These are phyloP conservation scores for Fremontodendron californicum DNA, from an alignment of 345 rosid genomes.

Conservation along the genomic window DNA sequence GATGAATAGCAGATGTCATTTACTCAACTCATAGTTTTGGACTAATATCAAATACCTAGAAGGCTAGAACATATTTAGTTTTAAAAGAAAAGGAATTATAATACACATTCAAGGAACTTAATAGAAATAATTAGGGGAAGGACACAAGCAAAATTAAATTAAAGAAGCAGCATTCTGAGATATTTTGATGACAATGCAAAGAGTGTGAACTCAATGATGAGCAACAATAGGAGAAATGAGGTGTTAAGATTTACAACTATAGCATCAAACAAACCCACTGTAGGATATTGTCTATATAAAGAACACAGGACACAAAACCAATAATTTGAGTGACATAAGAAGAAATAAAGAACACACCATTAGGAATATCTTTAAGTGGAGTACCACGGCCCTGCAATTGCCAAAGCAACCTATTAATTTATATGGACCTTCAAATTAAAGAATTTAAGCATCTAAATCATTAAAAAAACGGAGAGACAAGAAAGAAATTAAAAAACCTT, in stretches of 20 bases:
- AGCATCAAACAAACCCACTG: background rate
- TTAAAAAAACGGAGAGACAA: background rate
- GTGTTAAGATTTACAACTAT: background rate
- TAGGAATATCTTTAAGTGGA: slow-evolving; percentile 83
- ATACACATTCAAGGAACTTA: background rate
- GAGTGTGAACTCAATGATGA: background rate
- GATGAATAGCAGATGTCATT: slow-evolving; percentile 10
- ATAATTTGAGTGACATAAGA: background rate
- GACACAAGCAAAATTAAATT: background rate
- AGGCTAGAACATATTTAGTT: background rate
- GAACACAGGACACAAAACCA: background rate
- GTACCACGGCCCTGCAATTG: slow-evolving; percentile 76
- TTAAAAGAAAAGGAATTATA: background rate
- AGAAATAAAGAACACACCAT: slow-evolving; percentile 45
- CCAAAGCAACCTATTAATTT: slow-evolving; percentile 22
- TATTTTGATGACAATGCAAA: background rate
- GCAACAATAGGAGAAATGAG: background rate
- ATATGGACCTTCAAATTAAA: slow-evolving; percentile 10
- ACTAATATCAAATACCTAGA: background rate
- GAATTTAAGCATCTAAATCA: background rate
- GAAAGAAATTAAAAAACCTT: slow-evolving; percentile 44
- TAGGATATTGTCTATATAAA: background rate
- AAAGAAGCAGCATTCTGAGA: background rate
- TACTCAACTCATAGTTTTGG: background rate
- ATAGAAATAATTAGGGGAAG: background rate